Base-by-base conservation (phyloP, 2,329 filamentous ascomycete species). In the Cladophialophora psammophila region DNA sequence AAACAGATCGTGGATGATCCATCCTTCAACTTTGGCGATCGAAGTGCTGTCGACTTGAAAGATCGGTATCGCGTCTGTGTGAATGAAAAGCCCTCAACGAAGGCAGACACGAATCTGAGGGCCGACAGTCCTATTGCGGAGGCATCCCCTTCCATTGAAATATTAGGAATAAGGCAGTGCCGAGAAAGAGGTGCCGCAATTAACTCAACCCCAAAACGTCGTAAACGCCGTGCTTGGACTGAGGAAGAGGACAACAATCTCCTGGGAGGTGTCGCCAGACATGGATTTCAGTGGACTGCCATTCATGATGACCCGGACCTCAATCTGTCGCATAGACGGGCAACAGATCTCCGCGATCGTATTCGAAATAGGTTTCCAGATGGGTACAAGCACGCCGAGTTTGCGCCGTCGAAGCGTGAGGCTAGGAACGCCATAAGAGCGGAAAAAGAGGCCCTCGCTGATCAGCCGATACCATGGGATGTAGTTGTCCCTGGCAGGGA, bases 21-120 rank as follows among this genome's bases (percentile, higher is more conserved):
- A 15, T 85, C 87, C 38, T 85, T 86, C 65, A 78, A 78, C 2
- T 90, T 90, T 73, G 67, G 57, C 59, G 80, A 83, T 10, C 80
- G 88, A 34, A 88, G 83, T n/a, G 83, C 87, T 9, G 83, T 87
- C 31, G 88, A 90, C 71, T 75, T 90, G 56, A 90, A 90, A 76
- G 88, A 90, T 69, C 80, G 81, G 60, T 86, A 86, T 68, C 81
- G 85, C 53, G 84, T 85, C 10, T 86, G 84, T 71, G 84, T 83
- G 66, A 85, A 85, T 52, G 78, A 83, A 75, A 78, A 79, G 31
- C 80, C 84, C 72, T 59, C 50, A 74, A 73, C 52, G 72, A 68
- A 54, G 34, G 45, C 36, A 13, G 63, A 52, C 31, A 52, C 61
- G 6, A 9, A 60, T 12, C 45, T 53, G 20, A 65, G 48, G 38